Base-by-base conservation (phyloP, 768 basidiomycete species). In the Termitomyces sp. region DNA sequence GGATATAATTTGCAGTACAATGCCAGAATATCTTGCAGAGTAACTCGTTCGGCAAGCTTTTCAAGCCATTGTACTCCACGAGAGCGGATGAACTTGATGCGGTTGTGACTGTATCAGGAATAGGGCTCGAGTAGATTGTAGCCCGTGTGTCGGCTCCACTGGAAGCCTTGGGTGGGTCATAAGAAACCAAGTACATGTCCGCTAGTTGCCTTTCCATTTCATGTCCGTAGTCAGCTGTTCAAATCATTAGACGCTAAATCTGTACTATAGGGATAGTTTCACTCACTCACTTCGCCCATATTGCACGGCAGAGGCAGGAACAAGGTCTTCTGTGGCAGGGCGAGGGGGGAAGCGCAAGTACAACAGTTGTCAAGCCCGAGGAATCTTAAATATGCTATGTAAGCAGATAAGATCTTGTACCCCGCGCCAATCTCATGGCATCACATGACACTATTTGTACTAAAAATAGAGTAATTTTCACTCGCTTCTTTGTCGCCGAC, bases 281-380 rank as follows among this genome's bases (percentile, higher is more conserved):
- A 54, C 58, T 58, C 27, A 58, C 58, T 58, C 20, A 54, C 51
- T 58, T 58, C 51, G n/a, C 51, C 58, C 58, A 58, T 58, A n/a
- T 41, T 6, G 6, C n/a, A 7, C 18, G 5, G n/a, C 27, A 8
- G 39, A 31, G 4, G 12, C 7, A n/a, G 11, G 8, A n/a, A n/a
- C 11, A 8, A 39, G 3, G 27, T 30, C 52, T 41, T 27, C 12
- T 4, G 27, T 42, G 53, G 18, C 53, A 27, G 37, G 15, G 4
- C 8, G 24, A 22, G 22, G 8, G 36, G 13, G 18, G 18, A 30
- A 53, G 9, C 37, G 11, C 51, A 30, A n/a, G 16, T 27, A 12
- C 12, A 45, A 7, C 16, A 13, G 27, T 20, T 42, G 37, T 42
- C 53, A 54, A 31, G 39, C 20, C 20, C 50, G 18, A 39, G 0